Evolutionary conservation across 2,329 filamentous ascomycete genomes (phyloP).

Genomic region (Madurella mycetomatis): DNA sequence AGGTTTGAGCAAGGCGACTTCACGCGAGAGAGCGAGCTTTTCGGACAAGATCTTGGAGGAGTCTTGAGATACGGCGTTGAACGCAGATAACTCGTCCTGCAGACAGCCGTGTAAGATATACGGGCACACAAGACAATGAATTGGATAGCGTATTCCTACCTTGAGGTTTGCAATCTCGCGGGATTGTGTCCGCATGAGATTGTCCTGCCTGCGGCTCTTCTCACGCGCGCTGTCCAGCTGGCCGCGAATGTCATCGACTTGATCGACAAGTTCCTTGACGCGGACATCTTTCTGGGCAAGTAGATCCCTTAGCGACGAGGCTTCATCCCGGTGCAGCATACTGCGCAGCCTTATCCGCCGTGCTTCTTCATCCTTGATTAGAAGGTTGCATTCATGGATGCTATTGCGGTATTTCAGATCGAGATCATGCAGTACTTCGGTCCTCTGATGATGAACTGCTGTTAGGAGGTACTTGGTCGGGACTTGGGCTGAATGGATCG

Average conservation of each 20-base stretch:
- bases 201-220: constrained; percentile 42
- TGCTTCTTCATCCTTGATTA: constrained; percentile 70
- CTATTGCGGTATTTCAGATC: constrained; percentile 67
- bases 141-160: constrained; percentile 31
- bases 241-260: constrained; percentile 37
- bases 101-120: constrained; percentile 20
- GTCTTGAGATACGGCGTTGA: constrained; percentile 63
- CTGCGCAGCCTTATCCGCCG: constrained; percentile 66
- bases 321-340: constrained; percentile 71
- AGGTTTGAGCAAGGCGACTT: constrained; percentile 49
- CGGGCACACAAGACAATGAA: background rate
- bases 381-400: constrained; percentile 59
- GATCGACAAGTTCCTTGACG: constrained; percentile 44
- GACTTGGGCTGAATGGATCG: background rate
- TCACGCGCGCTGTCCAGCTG: constrained; percentile 43
- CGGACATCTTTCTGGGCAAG: constrained; percentile 57
- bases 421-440: constrained; percentile 48
- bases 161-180: constrained; percentile 46
- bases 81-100: constrained; percentile 66
- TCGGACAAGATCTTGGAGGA: constrained; percentile 64
- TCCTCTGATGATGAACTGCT: constrained; percentile 34
- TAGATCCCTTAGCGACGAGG: constrained; percentile 61
- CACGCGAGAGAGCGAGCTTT: constrained; percentile 49
- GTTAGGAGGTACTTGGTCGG: background rate
- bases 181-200: constrained; percentile 45